phyloP scores from a whole-genome alignment of 2,329 filamentous ascomycete genomes.

The Scolecobasidium constrictum region DNA sequence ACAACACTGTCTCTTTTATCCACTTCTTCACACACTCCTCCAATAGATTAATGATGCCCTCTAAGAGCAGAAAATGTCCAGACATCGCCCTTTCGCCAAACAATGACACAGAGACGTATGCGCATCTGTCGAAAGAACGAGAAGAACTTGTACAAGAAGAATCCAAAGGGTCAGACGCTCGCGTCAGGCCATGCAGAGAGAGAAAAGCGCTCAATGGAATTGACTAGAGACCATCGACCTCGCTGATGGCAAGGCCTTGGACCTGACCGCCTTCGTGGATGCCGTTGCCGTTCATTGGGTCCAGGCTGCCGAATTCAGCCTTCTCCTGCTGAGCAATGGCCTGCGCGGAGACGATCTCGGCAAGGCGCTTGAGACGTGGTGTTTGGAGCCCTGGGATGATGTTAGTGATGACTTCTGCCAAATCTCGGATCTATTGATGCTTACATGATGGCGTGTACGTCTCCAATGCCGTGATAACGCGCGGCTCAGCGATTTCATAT shows the following conservation, averaged over 20 bases:
- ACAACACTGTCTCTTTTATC: too few species aligned
- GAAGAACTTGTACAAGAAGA: too few species aligned
- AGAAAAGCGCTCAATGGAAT: too few species aligned
- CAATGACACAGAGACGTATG: too few species aligned
- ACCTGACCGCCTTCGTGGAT: slow-evolving; percentile 24
- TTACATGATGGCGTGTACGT: slow-evolving; percentile 97
- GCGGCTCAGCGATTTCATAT: slow-evolving; percentile 95
- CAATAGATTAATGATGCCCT: too few species aligned
- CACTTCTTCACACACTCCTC: too few species aligned
- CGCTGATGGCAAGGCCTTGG: slow-evolving; percentile 40
- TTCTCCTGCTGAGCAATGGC: slow-evolving; percentile 93
- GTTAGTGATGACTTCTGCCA: slow-evolving; percentile 18
- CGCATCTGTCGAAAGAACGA: too few species aligned
- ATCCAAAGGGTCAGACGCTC: too few species aligned
- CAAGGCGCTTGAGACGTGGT: slow-evolving; percentile 82
- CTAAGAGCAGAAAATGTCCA: too few species aligned
- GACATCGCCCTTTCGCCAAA: too few species aligned
- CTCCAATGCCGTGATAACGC: slow-evolving; percentile 90
- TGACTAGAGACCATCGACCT: slow-evolving; percentile 31
- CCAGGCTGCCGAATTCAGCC: slow-evolving; percentile 43
- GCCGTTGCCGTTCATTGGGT: slow-evolving; percentile 18
- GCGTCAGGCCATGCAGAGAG: too few species aligned
- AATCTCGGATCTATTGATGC: too few species aligned
- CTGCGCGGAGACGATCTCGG: slow-evolving; percentile 96
- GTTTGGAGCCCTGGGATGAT: slow-evolving; percentile 99